Evolutionary conservation across 371 early-diverging fungal genomes (phyloP).

Genomic region (Parasitella parasitica): DNA sequence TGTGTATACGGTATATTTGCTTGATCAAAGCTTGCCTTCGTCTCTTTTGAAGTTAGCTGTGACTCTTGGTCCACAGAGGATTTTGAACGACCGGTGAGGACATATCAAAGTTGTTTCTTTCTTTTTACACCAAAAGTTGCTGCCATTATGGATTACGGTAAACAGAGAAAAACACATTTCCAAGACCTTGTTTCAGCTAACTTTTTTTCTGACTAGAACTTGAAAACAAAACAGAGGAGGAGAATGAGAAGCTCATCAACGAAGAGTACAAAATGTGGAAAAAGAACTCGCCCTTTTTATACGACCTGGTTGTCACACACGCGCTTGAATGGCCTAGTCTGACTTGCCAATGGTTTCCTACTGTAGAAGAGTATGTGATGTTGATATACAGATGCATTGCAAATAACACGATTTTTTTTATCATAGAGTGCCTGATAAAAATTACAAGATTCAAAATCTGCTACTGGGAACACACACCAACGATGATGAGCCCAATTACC

Average conservation of each 20-base stretch:
- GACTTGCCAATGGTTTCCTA: constrained; percentile 99
- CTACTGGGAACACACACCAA: constrained; percentile 97
- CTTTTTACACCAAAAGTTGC: too few species aligned
- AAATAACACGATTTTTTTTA: neutral
- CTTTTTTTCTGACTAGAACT: neutral
- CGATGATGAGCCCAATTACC: constrained; percentile 94
- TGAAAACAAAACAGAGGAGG: constrained; percentile 30
- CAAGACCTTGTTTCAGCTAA: too few species aligned
- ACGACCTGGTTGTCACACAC: constrained; percentile 98
- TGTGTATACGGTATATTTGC: too few species aligned
- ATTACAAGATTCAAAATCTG: constrained; percentile 85
- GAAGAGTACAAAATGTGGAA: constrained; percentile 99
- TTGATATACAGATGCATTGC: neutral
- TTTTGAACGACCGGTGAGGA: too few species aligned
- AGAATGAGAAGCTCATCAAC: constrained; percentile 85
- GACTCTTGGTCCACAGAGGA: neutral
- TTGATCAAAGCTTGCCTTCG: neutral
- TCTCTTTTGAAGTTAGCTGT: neutral
- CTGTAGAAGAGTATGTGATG: constrained; percentile 75
- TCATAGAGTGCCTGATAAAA: constrained; percentile 68
- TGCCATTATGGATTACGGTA: constrained; percentile 23
- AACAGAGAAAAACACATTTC: neutral
- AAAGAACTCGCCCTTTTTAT: constrained; percentile 99
- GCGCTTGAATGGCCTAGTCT: constrained; percentile 98
- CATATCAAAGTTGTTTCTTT: too few species aligned